Evolutionary conservation across 1,284 basidiomycete genomes (phyloP).

Genomic region (Kalmanozyma brasiliensis): DNA sequence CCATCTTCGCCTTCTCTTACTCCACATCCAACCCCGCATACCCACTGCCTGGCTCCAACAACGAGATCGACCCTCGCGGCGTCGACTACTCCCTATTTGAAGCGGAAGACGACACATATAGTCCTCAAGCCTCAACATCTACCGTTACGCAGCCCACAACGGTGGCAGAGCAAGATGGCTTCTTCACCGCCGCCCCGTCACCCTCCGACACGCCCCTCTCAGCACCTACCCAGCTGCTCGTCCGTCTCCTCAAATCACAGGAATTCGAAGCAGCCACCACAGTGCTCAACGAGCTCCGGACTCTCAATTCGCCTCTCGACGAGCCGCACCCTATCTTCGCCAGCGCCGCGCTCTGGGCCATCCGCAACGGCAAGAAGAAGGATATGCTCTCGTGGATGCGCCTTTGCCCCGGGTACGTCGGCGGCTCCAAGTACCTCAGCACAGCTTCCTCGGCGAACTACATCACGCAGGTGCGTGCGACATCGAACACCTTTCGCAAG

Average conservation of each 20-base stretch:
- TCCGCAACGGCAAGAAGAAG: constrained; percentile 20
- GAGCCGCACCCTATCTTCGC: constrained; percentile 23
- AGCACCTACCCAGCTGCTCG: constrained; percentile 28
- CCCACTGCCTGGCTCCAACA: constrained; percentile 49
- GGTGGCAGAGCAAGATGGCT: not conserved
- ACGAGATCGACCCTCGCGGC: constrained; percentile 54
- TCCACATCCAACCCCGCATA: constrained; percentile 37
- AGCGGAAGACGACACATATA: constrained; percentile 19
- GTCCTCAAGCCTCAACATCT: constrained; percentile 13
- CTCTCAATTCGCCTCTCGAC: constrained; percentile 17
- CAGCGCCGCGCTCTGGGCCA: constrained; percentile 35
- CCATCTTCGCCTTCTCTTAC: constrained; percentile 13
- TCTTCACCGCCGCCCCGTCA: not conserved
- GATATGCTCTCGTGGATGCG: constrained; percentile 45
- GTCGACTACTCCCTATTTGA: constrained; percentile 61
- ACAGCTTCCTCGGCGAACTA: constrained; percentile 1
- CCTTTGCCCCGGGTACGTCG: constrained; percentile 32
- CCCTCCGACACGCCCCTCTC: constrained; percentile 4
- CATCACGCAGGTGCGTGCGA: constrained; percentile 4
- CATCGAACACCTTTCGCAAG: constrained; percentile 19
- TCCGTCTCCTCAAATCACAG: constrained; percentile 29
- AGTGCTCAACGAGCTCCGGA: constrained; percentile 31
- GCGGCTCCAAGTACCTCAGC: constrained; percentile 10
- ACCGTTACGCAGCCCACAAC: not conserved
- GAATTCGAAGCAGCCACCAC: constrained; percentile 38